A percentile compares a stretch with the other conserved stretches of the same genome.
Conservation (phyloP, 768 basidiomycete genomes). For the Agrocybe pediades region DNA sequence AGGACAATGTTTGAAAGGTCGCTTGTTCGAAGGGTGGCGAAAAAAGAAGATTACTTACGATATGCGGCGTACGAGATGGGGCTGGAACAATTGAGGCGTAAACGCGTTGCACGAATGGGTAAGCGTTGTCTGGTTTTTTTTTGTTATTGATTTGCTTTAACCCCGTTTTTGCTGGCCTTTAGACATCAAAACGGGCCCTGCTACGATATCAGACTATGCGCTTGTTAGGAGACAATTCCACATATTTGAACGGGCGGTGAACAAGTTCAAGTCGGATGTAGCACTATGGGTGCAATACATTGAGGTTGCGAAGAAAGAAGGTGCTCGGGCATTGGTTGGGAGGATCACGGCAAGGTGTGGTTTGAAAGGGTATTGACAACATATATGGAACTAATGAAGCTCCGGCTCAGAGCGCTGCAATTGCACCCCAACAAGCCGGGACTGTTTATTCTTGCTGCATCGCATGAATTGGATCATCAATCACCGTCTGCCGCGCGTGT, state of each 20-base stretch:
- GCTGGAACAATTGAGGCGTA: slow-evolving; percentile 77
- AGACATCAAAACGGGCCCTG: slow-evolving; percentile 47
- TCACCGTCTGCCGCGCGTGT: slow-evolving; percentile 81
- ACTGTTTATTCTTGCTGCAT: slow-evolving; percentile 83
- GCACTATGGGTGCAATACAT: slow-evolving; percentile 90
- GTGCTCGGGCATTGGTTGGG: slow-evolving; percentile 77
- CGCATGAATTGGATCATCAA: slow-evolving; percentile 72
- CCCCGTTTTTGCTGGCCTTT: not conserved
- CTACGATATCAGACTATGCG: slow-evolving; percentile 82
- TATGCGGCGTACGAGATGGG: slow-evolving; percentile 94
- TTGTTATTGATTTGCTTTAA: not conserved
- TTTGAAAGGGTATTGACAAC: not conserved
- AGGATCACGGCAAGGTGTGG: slow-evolving; percentile 79
- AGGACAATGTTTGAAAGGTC: slow-evolving; percentile 83
- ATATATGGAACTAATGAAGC: slow-evolving; percentile 6
- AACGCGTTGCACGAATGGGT: slow-evolving; percentile 76
- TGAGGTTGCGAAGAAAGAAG: slow-evolving; percentile 77
- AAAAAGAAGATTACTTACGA: slow-evolving; percentile 86
- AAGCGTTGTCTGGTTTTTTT: slow-evolving; percentile 20
- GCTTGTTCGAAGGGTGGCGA: slow-evolving; percentile 79
- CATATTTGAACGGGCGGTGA: slow-evolving; percentile 88
- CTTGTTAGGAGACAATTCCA: slow-evolving; percentile 84
- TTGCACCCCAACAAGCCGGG: slow-evolving; percentile 78
- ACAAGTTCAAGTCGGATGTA: slow-evolving; percentile 87
- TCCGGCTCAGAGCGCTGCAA: slow-evolving; percentile 69